Base-by-base conservation (phyloP, 495 filamentous ascomycete genomes). In the Aspergillus homomorphus region DNA sequence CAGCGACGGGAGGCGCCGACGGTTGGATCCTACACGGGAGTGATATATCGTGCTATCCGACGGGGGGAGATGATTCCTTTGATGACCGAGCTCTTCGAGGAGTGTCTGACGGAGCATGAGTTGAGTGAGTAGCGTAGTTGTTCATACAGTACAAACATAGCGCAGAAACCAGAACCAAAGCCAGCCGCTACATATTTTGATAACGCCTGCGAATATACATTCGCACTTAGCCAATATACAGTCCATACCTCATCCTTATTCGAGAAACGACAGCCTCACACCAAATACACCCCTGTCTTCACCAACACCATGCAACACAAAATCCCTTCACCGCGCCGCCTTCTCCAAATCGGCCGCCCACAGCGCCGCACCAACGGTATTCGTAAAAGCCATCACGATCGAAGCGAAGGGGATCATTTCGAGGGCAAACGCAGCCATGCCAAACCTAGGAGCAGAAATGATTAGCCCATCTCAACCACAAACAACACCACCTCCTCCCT, bases 301-400 rank as follows among this genome's bases (percentile, higher is more conserved):
- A n/a, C 26, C 26, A 28, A 28, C 26, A 3, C 26, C 3, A 28
- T 9, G 4, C 26, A 4, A 3, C 26, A 28, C 26, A 3, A 3
- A 28, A 28, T 9, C 26, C 26, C 26, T 38, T 38, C 33, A 71
- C 49, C 65, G 50, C 9, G 45, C 58, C 18, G 60, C 81, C 58
- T 82, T 79, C 73, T 98, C 94, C 54, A 97, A 82, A 75, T 97
- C 93, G 7, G 90, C 87, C 20, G 94, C 92, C 91, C 91, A 98
- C 24, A 98, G 77, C 19, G 92, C 94, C 22, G 94, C 94, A 0
- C 93, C 94, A 51, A 93, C 90, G 10, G 89, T 87, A 69, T 96
- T 97, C 2, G 91, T 96, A 63, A 96, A 97, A 9, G 89, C 77
- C 69, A 97, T 96, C 44, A 91, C 77, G 44, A 96, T 87, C 4